Evolutionary conservation across 768 basidiomycete genomes (phyloP).

Genomic region (Gloeopeniophorella convolvens): DNA sequence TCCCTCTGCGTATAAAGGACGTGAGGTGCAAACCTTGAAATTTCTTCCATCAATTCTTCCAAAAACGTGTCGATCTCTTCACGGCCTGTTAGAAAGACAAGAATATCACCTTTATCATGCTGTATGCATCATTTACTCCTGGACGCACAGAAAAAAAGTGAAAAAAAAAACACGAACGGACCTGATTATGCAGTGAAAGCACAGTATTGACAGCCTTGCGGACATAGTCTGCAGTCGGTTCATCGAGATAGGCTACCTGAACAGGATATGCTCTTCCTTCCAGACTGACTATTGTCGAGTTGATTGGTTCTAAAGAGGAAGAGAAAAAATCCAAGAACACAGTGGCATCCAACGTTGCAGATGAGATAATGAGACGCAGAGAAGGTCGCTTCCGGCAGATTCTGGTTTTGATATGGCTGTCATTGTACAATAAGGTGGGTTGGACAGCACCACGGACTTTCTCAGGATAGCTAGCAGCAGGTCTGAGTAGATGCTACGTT

Average conservation of each 20-base stretch:
- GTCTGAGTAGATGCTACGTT: constrained; percentile 94
- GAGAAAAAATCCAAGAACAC: constrained; percentile 89
- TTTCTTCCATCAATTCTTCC: constrained; percentile 68
- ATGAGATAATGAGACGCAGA: constrained; percentile 88
- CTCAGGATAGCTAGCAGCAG: constrained; percentile 86
- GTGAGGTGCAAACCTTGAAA: no score
- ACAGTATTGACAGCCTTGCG: constrained; percentile 74
- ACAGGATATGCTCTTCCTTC: constrained; percentile 96
- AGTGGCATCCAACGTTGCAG: constrained; percentile 91
- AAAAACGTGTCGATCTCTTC: constrained; percentile 93
- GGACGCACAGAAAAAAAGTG: not conserved
- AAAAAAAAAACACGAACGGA: constrained; percentile 24
- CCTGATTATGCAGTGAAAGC: constrained; percentile 78
- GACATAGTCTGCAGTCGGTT: constrained; percentile 76
- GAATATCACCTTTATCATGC: constrained; percentile 82
- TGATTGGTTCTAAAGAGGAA: constrained; percentile 49
- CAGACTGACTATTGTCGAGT: constrained; percentile 79
- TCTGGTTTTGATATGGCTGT: constrained; percentile 37
- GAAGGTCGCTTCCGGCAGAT: constrained; percentile 88
- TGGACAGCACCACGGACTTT: constrained; percentile 48
- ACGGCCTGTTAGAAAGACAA: constrained; percentile 90
- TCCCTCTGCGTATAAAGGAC: no score
- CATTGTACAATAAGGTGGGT: not conserved
- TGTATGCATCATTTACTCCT: constrained; percentile 34
- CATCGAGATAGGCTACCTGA: constrained; percentile 80